Conservation (phyloP, 192 early-diverging fungal species). For the Phlyctochytrium planicorne region DNA sequence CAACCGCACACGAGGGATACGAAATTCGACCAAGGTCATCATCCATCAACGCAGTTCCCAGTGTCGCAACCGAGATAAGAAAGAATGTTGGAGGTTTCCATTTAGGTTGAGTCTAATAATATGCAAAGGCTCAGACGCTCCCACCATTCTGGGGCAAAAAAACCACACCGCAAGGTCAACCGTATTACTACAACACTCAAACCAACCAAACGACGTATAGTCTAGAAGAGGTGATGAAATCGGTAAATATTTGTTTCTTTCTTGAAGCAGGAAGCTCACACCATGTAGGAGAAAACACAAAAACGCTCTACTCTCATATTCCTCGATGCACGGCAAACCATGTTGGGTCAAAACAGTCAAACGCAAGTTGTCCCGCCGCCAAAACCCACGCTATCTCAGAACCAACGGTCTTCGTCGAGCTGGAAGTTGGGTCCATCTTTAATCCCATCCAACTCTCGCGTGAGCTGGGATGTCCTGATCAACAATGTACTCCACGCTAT, state of each 20-base stretch:
- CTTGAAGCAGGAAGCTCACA: slow-evolving; percentile 6
- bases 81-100: too few relatives aligned
- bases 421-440: slow-evolving; percentile 39
- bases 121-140: too few relatives aligned
- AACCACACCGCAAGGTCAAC: slow-evolving; percentile 34
- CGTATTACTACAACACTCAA: slow-evolving; percentile 51
- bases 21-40: background rate
- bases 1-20: slow-evolving; percentile 6
- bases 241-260: slow-evolving; percentile 26
- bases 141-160: slow-evolving; percentile 48
- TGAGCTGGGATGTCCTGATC: slow-evolving; percentile 50
- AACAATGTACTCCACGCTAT: slow-evolving; percentile 50
- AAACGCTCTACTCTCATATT: slow-evolving; percentile 14
- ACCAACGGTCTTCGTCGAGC: too few relatives aligned
- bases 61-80: too few relatives aligned
- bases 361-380: background rate
- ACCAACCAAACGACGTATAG: slow-evolving; percentile 53
- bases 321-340: background rate
- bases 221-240: slow-evolving; percentile 38
- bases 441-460: slow-evolving; percentile 17
- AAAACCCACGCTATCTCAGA: too few relatives aligned
- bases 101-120: too few relatives aligned
- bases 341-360: background rate
- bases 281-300: slow-evolving; percentile 8
- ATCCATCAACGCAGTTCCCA: slow-evolving; percentile 11